A percentile compares a stretch with the other conserved stretches of the same genome.
Conservation (phyloP, 169 alveolate species). For the Babesia ovis region DNA sequence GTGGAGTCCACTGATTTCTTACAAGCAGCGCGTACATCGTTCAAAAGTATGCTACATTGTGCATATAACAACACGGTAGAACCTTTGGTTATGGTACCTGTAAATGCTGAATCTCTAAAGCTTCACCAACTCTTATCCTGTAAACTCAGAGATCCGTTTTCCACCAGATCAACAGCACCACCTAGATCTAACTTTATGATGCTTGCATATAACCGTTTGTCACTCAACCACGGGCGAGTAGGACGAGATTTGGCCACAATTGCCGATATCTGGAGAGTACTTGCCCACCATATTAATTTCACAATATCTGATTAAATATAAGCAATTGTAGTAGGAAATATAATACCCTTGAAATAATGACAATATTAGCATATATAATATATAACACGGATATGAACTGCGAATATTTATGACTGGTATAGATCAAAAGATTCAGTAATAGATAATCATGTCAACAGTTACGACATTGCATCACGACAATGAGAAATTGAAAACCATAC, state of each 20-base stretch:
- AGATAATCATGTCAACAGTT: background rate
- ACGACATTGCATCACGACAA: background rate
- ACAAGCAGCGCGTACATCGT: slow-evolving; percentile 5
- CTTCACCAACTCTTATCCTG: slow-evolving; percentile 21
- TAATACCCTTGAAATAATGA: too few species aligned
- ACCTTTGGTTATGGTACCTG: slow-evolving; percentile 24
- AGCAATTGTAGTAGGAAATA: too few species aligned
- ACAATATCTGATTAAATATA: slow-evolving; percentile 12
- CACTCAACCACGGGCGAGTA: slow-evolving; percentile 1
- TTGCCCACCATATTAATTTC: slow-evolving; percentile 31
- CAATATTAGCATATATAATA: too few species aligned
- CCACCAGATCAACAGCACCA: slow-evolving; percentile 12
- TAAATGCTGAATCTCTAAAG: background rate
- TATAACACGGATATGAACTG: too few species aligned
- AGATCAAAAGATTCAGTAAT: too few species aligned
- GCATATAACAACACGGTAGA: slow-evolving; percentile 11
- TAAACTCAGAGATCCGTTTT: slow-evolving; percentile 14
- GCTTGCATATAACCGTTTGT: background rate
- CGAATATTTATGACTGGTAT: too few species aligned
- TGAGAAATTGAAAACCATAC: background rate
- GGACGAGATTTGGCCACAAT: background rate
- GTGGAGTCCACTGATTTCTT: background rate
- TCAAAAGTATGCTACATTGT: slow-evolving; percentile 15
- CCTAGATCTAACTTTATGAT: slow-evolving; percentile 4
- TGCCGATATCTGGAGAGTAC: slow-evolving; percentile 21